Evolutionary conservation across 495 filamentous ascomycete species (phyloP), one percentile per base, ranked within the genome.

Genomic region (Penicillium turbatum): DNA sequence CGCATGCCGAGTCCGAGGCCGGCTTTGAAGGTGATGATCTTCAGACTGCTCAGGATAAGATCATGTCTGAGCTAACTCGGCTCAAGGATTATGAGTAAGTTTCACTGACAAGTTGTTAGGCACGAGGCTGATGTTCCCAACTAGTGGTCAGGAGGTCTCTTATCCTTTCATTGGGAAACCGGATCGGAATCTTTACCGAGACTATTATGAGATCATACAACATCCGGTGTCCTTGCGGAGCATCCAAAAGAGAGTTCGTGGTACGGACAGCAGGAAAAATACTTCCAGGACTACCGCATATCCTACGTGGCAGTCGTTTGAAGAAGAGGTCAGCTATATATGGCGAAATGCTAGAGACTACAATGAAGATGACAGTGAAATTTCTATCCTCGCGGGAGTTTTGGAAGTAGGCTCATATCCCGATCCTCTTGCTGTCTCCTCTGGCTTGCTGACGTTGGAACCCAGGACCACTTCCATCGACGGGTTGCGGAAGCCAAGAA

Each of bases 321-420:
- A 91, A 67, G 81, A 87, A 11, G 88, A 86, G 53, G 75, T 88
- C 40, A 84, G 79, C 56, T 80, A 85, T 48, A 85, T 96, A 27
- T 95, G 90, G 88, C 80, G 77, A 34, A 96, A 96, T 71, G 92
- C 91, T 5, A 82, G 85, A 44, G 80, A 83, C 27, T 96, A 91
- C 69, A 96, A 96, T 59, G 90, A 95, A 61, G 90, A 95, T 59
- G 87, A 79, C 3, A 95, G 91, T 60, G 83, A 86, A 13, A 87
- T 96, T 35, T 86, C 79, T 45, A 71, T 77, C 16, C 75, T 90
- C 50, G 88, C 89, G 16, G 81, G 81, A 16, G 79, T 89, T 30
- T 78, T 96, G 11, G 82, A 95, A 79, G 89, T 89, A 73, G 47
- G 79, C 42, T 26, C 21, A 43, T 17, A 17, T 32, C 19, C 11